These are phyloP conservation scores for Dendrobium nobile DNA, from an alignment of 106 monocot species.

Conservation along the genomic window DNA sequence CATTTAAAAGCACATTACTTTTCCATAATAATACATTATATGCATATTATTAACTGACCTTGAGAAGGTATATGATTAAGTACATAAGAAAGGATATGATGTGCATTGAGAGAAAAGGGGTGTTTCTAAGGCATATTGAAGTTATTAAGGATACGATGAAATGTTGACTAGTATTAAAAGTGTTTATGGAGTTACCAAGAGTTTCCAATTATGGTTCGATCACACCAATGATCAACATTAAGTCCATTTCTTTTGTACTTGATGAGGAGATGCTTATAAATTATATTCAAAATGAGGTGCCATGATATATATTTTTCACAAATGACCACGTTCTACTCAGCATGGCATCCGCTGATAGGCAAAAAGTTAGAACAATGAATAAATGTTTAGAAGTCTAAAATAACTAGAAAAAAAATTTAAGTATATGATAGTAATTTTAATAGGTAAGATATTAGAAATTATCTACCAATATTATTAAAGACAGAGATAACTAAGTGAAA, in stretches of 20 bases:
- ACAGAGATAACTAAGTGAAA: neutral
- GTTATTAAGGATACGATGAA: neutral
- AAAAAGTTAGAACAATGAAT: neutral
- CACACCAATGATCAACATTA: neutral
- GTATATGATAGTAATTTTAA: neutral
- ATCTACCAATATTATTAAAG: neutral
- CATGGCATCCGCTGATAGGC: neutral
- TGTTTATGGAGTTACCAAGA: neutral
- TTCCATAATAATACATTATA: too few relatives aligned
- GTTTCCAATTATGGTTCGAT: neutral
- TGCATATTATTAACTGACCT: too few relatives aligned
- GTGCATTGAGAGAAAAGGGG: too few relatives aligned
- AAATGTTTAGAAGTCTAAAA: neutral
- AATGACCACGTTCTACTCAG: neutral
- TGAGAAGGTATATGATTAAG: too few relatives aligned
- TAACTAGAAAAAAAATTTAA: neutral
- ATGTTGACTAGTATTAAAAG: neutral
- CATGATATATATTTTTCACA: neutral
- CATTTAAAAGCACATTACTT: too few relatives aligned
- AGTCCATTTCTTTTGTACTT: neutral
- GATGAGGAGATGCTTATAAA: neutral
- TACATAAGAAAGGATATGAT: too few relatives aligned
- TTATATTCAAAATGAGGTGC: neutral
- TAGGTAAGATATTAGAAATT: neutral
- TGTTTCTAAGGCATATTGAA: neutral